Base-by-base conservation (phyloP, 202 grass and related monocot genomes). In the Zoysia matrella region DNA sequence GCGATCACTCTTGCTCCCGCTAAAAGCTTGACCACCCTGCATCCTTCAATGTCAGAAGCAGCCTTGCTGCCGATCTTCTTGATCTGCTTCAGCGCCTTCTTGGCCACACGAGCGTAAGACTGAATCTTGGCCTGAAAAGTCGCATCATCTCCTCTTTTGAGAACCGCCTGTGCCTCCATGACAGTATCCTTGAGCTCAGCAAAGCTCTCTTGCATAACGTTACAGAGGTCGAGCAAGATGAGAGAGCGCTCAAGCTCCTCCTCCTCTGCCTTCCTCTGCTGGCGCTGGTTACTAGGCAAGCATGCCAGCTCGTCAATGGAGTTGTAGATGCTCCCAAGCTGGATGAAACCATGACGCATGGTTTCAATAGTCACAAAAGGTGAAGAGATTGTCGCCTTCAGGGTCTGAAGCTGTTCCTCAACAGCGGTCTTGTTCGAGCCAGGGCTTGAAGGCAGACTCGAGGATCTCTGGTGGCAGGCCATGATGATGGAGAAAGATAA, bases 211-310 rank as follows among this genome's bases (percentile, higher is more conserved):
- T 82, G 84, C 85, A 86, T 69, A 51, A 14, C 58, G n/a, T 40
- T 83, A 81, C 83, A 92, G 53, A 97, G 56, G 58, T 97, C 90
- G 44, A 93, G 78, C 47, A 93, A 63, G 77, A 79, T 81, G 49
- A 93, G 66, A 49, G 86, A 97, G 30, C 30, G 30, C 30, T 36
- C 30, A 36, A 36, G 30, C 30, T 36, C 30, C 41, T 65, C 56
- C 58, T 96, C 93, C 74, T 91, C 30, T 36, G 30, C 30, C 30
- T 36, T 36, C 30, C 30, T 36, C 30, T 36, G 30, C 30, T 36
- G 30, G 30, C 30, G 30, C 77, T 85, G 83, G 70, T 81, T 89
- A 60, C 67, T 88, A 41, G 84, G 80, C 10, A 85, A 70, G 47
- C 69, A 67, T 12, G 76, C 18, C 64, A 93, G 46, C 44, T 67